These are phyloP conservation scores for Eucalyptus curtisii DNA, from an alignment of 345 rosid species.

Conservation along the genomic window DNA sequence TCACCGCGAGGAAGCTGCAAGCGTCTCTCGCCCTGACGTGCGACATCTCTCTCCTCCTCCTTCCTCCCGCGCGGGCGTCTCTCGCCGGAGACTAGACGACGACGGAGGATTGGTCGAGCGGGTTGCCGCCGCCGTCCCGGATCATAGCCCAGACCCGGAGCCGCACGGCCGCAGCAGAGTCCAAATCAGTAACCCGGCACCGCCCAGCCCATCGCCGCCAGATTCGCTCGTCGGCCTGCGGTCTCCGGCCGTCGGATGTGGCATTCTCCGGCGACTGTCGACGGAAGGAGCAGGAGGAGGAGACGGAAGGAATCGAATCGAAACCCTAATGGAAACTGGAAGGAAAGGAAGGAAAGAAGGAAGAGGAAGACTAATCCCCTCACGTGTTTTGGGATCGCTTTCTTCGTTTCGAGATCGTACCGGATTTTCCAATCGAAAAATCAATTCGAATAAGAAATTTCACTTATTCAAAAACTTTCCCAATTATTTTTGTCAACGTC, in stretches of 20 bases:
- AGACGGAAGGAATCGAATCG: background rate
- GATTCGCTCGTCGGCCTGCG: background rate
- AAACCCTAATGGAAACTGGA: background rate
- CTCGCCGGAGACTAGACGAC: background rate
- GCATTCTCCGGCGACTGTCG: conserved; percentile 7
- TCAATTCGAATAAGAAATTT: background rate
- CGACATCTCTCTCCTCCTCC: background rate
- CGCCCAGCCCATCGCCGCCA: background rate
- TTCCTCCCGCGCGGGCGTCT: background rate
- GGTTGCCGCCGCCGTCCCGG: background rate
- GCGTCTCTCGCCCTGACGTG: background rate
- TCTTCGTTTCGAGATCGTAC: background rate
- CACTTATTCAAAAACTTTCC: background rate
- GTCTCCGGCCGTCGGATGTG: background rate
- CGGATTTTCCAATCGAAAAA: background rate
- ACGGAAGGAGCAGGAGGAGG: background rate
- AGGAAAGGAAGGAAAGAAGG: background rate
- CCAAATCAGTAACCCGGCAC: background rate
- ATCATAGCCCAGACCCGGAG: background rate
- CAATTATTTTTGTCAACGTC: background rate
- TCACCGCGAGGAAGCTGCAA: conserved; percentile 25
- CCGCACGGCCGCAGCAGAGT: background rate
- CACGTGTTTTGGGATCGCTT: background rate
- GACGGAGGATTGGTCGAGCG: background rate
- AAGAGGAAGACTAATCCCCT: background rate